phyloP scores from a whole-genome alignment of 768 basidiomycete genomes.

The Xerocomellus intermedius region DNA sequence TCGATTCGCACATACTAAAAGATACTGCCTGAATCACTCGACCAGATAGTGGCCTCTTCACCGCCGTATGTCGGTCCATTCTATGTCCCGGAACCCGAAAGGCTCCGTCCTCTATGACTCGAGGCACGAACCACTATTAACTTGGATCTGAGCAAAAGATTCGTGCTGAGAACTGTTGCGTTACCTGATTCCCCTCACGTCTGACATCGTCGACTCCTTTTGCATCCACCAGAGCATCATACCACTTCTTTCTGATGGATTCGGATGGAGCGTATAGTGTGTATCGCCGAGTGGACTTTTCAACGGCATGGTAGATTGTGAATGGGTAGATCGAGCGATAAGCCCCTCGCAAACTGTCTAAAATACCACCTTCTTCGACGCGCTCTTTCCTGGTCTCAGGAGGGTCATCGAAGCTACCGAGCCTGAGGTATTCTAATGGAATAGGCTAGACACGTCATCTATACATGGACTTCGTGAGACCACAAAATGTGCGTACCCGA shows the following conservation, averaged over 20 bases:
- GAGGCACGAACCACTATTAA: slow-evolving; percentile 64
- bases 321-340: slow-evolving; percentile 68
- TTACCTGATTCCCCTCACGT: slow-evolving; percentile 73
- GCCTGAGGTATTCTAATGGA: slow-evolving; percentile 72
- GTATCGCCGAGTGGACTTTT: slow-evolving; percentile 57
- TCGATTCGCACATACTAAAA: slow-evolving; percentile 49
- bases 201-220: slow-evolving; percentile 60
- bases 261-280: slow-evolving; percentile 69
- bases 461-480: slow-evolving; percentile 1
- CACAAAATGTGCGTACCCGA: slow-evolving; percentile 46
- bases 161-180: background rate
- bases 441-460: slow-evolving; percentile 55
- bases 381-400: slow-evolving; percentile 66
- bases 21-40: slow-evolving; percentile 57
- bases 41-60: slow-evolving; percentile 48
- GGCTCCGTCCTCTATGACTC: slow-evolving; percentile 55
- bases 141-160: slow-evolving; percentile 7
- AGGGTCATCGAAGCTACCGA: slow-evolving; percentile 59
- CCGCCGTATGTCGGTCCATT: slow-evolving; percentile 26
- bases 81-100: slow-evolving; percentile 52
- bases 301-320: slow-evolving; percentile 69
- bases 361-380: slow-evolving; percentile 53
- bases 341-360: slow-evolving; percentile 54
- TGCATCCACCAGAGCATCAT: slow-evolving; percentile 56
- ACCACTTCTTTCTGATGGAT: slow-evolving; percentile 59